A percentile compares a stretch with the other conserved stretches of the same genome.
These are phyloP conservation scores for Ustilago lituana DNA, from an alignment of 1,284 basidiomycete species.

Conservation along the genomic window DNA sequence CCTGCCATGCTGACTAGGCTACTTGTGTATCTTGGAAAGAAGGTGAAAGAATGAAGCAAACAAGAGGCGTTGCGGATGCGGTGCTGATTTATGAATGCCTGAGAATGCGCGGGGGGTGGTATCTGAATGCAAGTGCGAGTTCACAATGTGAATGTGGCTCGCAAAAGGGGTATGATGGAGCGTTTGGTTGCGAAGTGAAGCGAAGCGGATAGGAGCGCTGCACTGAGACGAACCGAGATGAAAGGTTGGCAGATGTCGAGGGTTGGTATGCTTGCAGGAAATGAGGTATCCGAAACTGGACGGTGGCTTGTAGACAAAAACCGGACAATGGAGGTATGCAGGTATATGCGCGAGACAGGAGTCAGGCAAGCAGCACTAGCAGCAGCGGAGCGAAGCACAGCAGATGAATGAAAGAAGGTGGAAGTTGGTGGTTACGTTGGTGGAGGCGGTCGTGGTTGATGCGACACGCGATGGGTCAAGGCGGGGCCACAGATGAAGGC, in stretches of 20 bases:
- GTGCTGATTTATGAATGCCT: too few species aligned
- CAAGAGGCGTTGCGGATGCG: too few species aligned
- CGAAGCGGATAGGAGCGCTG: conserved; percentile 7
- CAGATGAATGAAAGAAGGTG: conserved; percentile 16
- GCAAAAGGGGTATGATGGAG: conserved; percentile 18
- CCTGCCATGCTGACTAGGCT: conserved; percentile 9
- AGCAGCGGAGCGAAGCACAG: too few species aligned
- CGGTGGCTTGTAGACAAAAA: neutral
- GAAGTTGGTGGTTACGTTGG: neutral
- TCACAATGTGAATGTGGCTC: neutral
- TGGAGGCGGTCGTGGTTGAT: neutral
- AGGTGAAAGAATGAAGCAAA: neutral
- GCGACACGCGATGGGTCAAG: too few species aligned
- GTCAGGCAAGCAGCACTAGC: conserved; percentile 1
- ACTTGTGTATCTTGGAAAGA: too few species aligned
- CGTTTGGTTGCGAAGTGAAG: too few species aligned
- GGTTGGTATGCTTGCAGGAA: conserved; percentile 14
- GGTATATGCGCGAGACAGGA: conserved; percentile 28
- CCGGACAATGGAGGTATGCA: conserved; percentile 9
- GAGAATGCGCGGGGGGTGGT: neutral
- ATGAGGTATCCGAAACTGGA: conserved; percentile 3
- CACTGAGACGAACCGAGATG: too few species aligned
- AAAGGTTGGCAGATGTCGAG: conserved; percentile 8
- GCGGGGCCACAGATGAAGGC: neutral
- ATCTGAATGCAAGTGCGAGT: conserved; percentile 13